Evolutionary conservation across 2,329 filamentous ascomycete genomes (phyloP), one percentile per base, ranked within the genome.

Genomic region (Diaporthe longicolla): DNA sequence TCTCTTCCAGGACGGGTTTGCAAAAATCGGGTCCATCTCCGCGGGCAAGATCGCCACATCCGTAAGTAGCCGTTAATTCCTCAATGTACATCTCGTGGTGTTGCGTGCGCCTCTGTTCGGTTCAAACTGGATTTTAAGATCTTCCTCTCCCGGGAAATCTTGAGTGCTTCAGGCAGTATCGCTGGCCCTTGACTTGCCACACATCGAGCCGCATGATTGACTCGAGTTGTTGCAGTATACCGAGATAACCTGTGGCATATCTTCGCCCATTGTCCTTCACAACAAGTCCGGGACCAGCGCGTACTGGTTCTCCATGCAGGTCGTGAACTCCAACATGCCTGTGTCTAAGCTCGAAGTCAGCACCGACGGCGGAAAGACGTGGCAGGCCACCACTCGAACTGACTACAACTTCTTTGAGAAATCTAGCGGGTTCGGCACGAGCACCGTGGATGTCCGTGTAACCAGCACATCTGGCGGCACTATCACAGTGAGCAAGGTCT

Each of bases 401-500:
- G 81, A 83, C 37, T 90, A 90, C 80, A 89, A 93, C 85, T 93
- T 87, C 83, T 93, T 93, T 59, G 87, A 92, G 84, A 86, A 91
- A 77, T 73, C 83, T 0, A 83, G 85, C 73, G 91, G 91, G 0
- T 91, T 90, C 77, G 88, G 89, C 0, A 86, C 85, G 0, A 81
- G 84, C 11, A 86, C 81, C 4, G 89, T 92, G 1, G 85, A 88
- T 76, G 84, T 93, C 48, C 86, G 85, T 75, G 84, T 92, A 50
- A 92, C 89, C 0, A 87, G 87, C 75, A 79, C 82, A 3, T 85
- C 84, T 57, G 90, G 91, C 0, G 83, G 85, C 76, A 84, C 79
- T 0, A 83, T 92, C 17, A 82, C 84, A 9, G 86, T 92, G 10
- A 87, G 87, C 76, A 81, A 83, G 26, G 88, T 92, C 2, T 82